Percentiles rank a stretch among this genome's conserved stretches.
Evolutionary conservation across 805 yeast genomes (phyloP).

Genomic region (Candida andamanensis): DNA sequence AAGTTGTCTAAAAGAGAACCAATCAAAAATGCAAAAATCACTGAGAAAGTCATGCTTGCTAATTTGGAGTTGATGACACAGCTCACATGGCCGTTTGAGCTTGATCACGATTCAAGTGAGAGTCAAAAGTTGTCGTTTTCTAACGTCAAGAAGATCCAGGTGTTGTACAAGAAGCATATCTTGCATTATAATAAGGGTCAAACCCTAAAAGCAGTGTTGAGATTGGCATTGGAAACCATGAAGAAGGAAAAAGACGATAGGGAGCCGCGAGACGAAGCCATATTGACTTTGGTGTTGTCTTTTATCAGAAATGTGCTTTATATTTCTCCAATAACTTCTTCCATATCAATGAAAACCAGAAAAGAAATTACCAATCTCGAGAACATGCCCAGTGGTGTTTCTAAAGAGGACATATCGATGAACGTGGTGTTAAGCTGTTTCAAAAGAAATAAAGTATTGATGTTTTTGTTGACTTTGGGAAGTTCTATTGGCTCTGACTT

Average conservation of each 20-base stretch:
- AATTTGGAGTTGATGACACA: slow-evolving; percentile 77
- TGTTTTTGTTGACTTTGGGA: slow-evolving; percentile 64
- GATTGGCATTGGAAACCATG: slow-evolving; percentile 62
- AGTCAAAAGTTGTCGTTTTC: slow-evolving; percentile 56
- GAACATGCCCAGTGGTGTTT: slow-evolving; percentile 53
- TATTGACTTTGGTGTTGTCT: slow-evolving; percentile 64
- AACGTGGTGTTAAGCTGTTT: slow-evolving; percentile 54
- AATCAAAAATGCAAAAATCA: slow-evolving; percentile 22
- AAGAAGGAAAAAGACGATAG: slow-evolving; percentile 50
- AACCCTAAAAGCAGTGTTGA: slow-evolving; percentile 62
- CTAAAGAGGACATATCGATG: slow-evolving; percentile 62
- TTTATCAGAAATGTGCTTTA: slow-evolving; percentile 74
- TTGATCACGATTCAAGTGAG: slow-evolving; percentile 52
- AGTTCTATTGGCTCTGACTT: slow-evolving; percentile 62
- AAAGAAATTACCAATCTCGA: slow-evolving; percentile 24
- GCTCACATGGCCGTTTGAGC: slow-evolving; percentile 78
- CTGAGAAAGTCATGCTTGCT: slow-evolving; percentile 63
- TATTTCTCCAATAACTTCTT: slow-evolving; percentile 64
- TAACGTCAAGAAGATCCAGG: slow-evolving; percentile 61
- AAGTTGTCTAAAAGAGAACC: slow-evolving; percentile 28
- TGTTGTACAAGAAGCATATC: slow-evolving; percentile 64
- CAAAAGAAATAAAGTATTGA: slow-evolving; percentile 66
- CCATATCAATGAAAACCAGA: slow-evolving; percentile 42
- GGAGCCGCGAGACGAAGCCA: slow-evolving; percentile 63
- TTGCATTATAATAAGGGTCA: slow-evolving; percentile 54